phyloP scores from a whole-genome alignment of 2,329 filamentous ascomycete species.

The Cordyceps militaris region DNA sequence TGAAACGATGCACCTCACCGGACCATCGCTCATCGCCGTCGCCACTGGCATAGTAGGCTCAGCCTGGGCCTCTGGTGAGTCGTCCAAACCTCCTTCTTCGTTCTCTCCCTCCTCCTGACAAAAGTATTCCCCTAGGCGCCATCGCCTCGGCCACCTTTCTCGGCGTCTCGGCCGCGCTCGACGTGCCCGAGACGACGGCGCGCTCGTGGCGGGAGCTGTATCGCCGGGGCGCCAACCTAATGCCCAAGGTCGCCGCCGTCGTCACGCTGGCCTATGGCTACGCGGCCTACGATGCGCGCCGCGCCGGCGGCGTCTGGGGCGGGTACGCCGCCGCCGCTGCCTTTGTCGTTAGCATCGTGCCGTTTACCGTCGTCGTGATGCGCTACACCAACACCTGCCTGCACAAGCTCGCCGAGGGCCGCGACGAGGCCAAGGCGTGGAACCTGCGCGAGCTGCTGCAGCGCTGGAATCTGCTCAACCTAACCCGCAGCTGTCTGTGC shows the following conservation, averaged over 20 bases:
- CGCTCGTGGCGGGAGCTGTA: constrained; percentile 32
- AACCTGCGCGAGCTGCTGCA: constrained; percentile 16
- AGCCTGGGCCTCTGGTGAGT: constrained; percentile 30
- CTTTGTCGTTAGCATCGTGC: constrained; percentile 31
- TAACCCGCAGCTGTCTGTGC: constrained; percentile 25
- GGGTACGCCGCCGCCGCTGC: constrained; percentile 26
- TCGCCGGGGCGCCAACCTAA: constrained; percentile 28
- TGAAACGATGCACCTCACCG: constrained; percentile 15
- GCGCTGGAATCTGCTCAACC: constrained; percentile 23
- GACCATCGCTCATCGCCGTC: constrained; percentile 27
- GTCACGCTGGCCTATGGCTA: constrained; percentile 29
- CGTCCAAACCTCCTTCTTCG: not conserved
- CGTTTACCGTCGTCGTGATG: constrained; percentile 34
- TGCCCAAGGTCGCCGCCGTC: constrained; percentile 30
- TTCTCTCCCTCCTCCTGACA: not conserved
- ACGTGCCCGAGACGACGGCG: constrained; percentile 24
- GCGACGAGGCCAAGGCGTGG: constrained; percentile 9
- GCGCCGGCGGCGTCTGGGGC: constrained; percentile 25
- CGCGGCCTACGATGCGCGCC: constrained; percentile 27
- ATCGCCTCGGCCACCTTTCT: constrained; percentile 31
- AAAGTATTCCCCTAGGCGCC: constrained; percentile 22
- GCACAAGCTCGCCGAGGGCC: constrained; percentile 19
- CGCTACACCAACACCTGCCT: constrained; percentile 29
- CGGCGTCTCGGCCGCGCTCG: constrained; percentile 25
- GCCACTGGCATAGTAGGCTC: constrained; percentile 33